Conservation (phyloP, 2,329 filamentous ascomycete genomes). For the Colletotrichum sp. region DNA sequence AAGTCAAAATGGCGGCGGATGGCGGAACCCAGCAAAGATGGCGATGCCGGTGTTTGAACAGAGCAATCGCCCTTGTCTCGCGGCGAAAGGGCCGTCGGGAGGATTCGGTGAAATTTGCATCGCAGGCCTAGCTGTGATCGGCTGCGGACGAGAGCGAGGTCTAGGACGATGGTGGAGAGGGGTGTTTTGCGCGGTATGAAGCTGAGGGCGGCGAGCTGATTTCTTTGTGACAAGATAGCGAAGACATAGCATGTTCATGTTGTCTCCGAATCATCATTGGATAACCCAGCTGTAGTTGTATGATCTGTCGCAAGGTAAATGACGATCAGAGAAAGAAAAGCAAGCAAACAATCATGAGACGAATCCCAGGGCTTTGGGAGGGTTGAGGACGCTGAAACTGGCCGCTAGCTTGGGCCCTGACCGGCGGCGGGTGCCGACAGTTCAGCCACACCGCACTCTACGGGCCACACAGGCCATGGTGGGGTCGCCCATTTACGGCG, state of each 20-base stretch:
- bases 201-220: neutral
- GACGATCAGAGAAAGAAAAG: neutral
- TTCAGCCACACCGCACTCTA: neutral
- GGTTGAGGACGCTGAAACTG: neutral
- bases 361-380: neutral
- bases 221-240: neutral
- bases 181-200: neutral
- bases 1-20: neutral
- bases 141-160: neutral
- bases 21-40: neutral
- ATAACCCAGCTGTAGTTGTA: neutral
- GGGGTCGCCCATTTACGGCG: conserved; percentile 8
- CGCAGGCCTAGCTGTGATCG: neutral
- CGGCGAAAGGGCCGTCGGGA: neutral
- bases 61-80: neutral
- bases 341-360: neutral
- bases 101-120: neutral
- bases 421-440: neutral
- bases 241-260: neutral
- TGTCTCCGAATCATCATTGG: neutral
- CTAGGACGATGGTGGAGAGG: neutral
- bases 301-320: neutral
- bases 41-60: neutral
- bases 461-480: neutral
- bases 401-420: neutral